Evolutionary conservation across 164 flowering plant genomes (phyloP).

Genomic region (Vitis rupestris): DNA sequence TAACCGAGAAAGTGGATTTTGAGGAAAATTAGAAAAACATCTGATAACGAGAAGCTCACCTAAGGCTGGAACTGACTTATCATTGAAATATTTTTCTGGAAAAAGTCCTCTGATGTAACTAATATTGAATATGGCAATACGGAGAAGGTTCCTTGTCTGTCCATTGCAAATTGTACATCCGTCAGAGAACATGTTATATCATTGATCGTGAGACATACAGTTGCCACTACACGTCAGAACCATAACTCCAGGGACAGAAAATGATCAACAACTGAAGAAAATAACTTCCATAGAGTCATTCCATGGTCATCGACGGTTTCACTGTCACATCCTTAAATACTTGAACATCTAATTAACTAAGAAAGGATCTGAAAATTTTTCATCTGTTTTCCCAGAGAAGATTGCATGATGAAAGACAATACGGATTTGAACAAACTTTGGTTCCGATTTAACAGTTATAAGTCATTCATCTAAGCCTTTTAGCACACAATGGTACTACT

Average conservation of each 20-base stretch:
- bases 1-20: not conserved
- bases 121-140: slow-evolving; percentile 92
- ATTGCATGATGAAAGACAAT: too few species aligned
- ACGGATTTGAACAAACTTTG: not conserved
- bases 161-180: not conserved
- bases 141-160: slow-evolving; percentile 90
- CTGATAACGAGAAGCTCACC: slow-evolving; percentile 38
- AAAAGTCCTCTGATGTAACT: slow-evolving; percentile 95
- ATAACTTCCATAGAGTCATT: too few species aligned
- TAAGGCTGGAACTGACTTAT: slow-evolving; percentile 89
- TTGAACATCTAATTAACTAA: too few species aligned
- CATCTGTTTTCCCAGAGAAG: too few species aligned
- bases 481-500: not conserved
- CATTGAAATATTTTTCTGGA: slow-evolving; percentile 91
- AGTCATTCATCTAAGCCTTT: not conserved
- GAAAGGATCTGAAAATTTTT: too few species aligned
- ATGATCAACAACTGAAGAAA: too few species aligned
- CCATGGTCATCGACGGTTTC: not conserved
- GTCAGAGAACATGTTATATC: not conserved
- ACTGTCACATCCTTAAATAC: not conserved
- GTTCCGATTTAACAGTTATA: not conserved
- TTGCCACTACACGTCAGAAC: too few species aligned
- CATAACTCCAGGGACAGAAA: too few species aligned
- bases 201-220: too few species aligned
- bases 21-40: slow-evolving; percentile 1